Conservation (phyloP, 176 grass and related monocot species). For the Oryza glaberrima region DNA sequence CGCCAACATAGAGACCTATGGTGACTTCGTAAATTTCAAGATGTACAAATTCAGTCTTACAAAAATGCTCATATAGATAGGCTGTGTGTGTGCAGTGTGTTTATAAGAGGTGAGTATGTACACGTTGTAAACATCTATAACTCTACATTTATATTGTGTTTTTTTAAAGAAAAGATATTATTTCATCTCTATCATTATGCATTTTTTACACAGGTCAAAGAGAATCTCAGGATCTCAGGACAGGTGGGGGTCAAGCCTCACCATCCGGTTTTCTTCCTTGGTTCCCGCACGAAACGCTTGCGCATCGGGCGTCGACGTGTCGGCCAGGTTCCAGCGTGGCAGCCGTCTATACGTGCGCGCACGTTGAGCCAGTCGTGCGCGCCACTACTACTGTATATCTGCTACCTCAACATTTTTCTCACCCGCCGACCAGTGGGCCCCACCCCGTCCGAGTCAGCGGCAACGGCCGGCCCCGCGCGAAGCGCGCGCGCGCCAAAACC, state of each 20-base stretch:
- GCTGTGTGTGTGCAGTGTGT: too few relatives aligned
- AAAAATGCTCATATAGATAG: too few relatives aligned
- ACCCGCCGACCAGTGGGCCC: neutral
- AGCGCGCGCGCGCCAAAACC: slow-evolving; percentile 19
- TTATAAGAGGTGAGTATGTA: too few relatives aligned
- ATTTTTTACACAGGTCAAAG: neutral
- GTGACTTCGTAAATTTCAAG: too few relatives aligned
- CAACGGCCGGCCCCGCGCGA: slow-evolving; percentile 24
- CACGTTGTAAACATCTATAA: too few relatives aligned
- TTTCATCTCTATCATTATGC: neutral
- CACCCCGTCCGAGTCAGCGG: neutral
- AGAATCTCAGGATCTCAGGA: neutral
- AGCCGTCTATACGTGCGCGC: neutral
- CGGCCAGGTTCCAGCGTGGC: neutral
- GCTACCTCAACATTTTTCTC: too few relatives aligned
- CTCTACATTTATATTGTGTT: too few relatives aligned
- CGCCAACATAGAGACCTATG: too few relatives aligned
- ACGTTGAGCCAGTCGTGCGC: slow-evolving; percentile 41
- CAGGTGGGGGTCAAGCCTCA: neutral
- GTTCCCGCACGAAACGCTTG: neutral
- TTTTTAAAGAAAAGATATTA: neutral
- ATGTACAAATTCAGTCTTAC: too few relatives aligned
- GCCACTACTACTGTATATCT: neutral
- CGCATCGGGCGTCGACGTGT: neutral
- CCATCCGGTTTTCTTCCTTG: neutral